A percentile compares a stretch with the other conserved stretches of the same genome.
These are phyloP conservation scores for Yamadazyma triangularis DNA, from an alignment of 1,139 yeast genomes.

Conservation along the genomic window DNA sequence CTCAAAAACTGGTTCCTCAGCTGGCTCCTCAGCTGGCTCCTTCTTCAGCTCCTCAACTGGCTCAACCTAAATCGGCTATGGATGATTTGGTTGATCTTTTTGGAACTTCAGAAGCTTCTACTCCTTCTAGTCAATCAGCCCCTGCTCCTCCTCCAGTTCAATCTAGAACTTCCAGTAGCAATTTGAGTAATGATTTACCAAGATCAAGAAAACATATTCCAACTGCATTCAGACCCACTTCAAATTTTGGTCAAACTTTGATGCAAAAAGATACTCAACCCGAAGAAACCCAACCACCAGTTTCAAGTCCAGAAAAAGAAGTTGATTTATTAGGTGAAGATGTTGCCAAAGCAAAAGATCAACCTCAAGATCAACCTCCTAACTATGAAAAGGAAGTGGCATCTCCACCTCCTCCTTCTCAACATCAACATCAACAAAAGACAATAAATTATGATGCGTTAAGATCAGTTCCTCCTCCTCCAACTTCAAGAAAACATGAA, in stretches of 20 bases:
- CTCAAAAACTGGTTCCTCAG: slow-evolving; percentile 10
- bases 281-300: slow-evolving; percentile 9
- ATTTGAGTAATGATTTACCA: slow-evolving; percentile 32
- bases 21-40: slow-evolving; percentile 20
- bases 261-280: slow-evolving; percentile 26
- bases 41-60: slow-evolving; percentile 11
- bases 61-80: slow-evolving; percentile 45
- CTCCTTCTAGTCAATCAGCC: slow-evolving; percentile 12
- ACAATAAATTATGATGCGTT: slow-evolving; percentile 44
- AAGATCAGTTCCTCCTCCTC: slow-evolving; percentile 47
- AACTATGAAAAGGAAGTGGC: not conserved
- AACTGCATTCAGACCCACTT: slow-evolving; percentile 52
- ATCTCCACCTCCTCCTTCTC: slow-evolving; percentile 1
- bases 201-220: slow-evolving; percentile 35
- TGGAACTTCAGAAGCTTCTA: slow-evolving; percentile 23
- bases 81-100: slow-evolving; percentile 63
- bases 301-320: slow-evolving; percentile 10
- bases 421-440: slow-evolving; percentile 11
- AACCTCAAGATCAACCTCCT: slow-evolving; percentile 4
- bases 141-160: slow-evolving; percentile 15
- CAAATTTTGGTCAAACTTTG: slow-evolving; percentile 64
- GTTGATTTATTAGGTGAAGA: slow-evolving; percentile 27
- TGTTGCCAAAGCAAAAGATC: slow-evolving; percentile 9
- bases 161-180: slow-evolving; percentile 30
- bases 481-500: slow-evolving; percentile 13